These are phyloP conservation scores for Yamadazyma taylorii DNA, from an alignment of 1,139 yeast genomes.

Conservation along the genomic window DNA sequence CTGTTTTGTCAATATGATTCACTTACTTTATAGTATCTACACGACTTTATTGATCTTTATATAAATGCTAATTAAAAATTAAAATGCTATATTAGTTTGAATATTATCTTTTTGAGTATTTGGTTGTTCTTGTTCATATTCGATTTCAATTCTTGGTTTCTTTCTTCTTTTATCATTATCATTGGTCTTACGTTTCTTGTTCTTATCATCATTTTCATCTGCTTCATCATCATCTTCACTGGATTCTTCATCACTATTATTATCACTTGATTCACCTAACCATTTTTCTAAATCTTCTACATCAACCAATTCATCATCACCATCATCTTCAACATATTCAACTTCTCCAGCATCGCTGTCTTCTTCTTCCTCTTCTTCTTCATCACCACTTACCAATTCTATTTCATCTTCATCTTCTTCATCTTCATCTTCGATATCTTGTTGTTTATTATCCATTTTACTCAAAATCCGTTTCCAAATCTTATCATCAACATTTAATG, in stretches of 20 bases:
- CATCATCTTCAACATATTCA: constrained; percentile 84
- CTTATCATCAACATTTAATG: constrained; percentile 92
- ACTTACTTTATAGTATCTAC: not conserved
- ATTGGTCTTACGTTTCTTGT: constrained; percentile 37
- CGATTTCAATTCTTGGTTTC: constrained; percentile 80
- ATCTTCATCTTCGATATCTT: too few species aligned
- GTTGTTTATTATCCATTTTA: constrained; percentile 57
- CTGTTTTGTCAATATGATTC: too few species aligned
- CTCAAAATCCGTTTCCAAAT: constrained; percentile 94
- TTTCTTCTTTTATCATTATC: constrained; percentile 47
- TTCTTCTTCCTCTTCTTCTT: constrained; percentile 72
- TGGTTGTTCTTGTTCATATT: constrained; percentile 74
- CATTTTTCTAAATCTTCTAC: constrained; percentile 89
- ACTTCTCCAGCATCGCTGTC: constrained; percentile 76
- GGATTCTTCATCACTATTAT: constrained; percentile 26
- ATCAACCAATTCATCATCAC: constrained; percentile 86
- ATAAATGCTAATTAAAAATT: too few species aligned
- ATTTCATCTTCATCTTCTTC: constrained; percentile 65
- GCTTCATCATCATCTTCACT: constrained; percentile 31
- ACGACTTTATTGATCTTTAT: too few species aligned
- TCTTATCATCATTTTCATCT: constrained; percentile 39
- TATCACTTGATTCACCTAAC: constrained; percentile 69
- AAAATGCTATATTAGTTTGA: constrained; percentile 19
- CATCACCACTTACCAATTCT: constrained; percentile 58
- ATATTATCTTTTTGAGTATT: constrained; percentile 11